These are phyloP conservation scores for Gentiana dahurica DNA, from an alignment of 257 asterid species.

Conservation along the genomic window DNA sequence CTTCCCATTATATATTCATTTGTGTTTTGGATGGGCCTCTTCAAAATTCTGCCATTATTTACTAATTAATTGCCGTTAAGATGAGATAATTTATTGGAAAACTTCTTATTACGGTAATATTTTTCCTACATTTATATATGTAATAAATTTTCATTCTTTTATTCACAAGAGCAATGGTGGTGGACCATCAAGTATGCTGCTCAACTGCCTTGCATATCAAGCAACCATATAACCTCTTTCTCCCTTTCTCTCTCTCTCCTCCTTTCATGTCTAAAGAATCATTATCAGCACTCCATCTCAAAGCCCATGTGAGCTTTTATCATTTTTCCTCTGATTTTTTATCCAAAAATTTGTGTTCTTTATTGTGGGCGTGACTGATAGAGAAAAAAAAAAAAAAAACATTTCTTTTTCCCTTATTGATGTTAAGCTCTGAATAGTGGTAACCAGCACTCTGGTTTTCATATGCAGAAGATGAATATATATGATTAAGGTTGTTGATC, in stretches of 20 bases:
- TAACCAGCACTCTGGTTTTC: slow-evolving; percentile 3
- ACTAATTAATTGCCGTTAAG: no score
- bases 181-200: slow-evolving; percentile 67
- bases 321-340: slow-evolving; percentile 40
- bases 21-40: no score
- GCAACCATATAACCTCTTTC: slow-evolving; percentile 31
- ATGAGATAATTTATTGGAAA: no score
- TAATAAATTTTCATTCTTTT: no score
- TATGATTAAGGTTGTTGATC: no score
- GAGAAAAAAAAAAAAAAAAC: no score
- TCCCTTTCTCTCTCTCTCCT: slow-evolving; percentile 7
- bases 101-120: no score
- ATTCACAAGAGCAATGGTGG: slow-evolving; percentile 23
- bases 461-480: no score
- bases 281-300: slow-evolving; percentile 64
- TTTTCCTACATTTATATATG: no score
- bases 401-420: not conserved
- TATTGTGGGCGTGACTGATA: slow-evolving; percentile 4
- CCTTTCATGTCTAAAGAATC: slow-evolving; percentile 52
- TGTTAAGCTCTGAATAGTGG: not conserved
- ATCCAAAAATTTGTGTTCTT: not conserved
- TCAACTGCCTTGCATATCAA: slow-evolving; percentile 82
- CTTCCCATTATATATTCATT: no score
- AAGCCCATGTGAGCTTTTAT: slow-evolving; percentile 70
- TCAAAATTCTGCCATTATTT: no score